These are phyloP conservation scores for Mycena kentingensis DNA, from an alignment of 768 basidiomycete species.

Conservation along the genomic window DNA sequence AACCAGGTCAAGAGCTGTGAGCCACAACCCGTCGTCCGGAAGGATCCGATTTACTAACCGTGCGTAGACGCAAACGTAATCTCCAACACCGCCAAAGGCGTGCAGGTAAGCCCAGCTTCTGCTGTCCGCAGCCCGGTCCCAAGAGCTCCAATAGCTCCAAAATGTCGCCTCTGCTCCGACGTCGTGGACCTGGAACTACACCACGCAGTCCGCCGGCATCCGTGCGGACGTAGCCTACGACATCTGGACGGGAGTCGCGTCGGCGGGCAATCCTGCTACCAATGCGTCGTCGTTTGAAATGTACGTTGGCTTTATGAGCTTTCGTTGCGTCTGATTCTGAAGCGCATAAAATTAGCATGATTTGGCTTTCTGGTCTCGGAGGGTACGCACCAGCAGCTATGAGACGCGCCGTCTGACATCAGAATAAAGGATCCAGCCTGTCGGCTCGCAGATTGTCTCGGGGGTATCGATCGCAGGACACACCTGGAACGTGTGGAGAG, in stretches of 20 bases:
- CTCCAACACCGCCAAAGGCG: conserved; percentile 49
- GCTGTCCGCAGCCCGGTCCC: neutral
- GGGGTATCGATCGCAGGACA: conserved; percentile 47
- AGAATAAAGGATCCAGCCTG: conserved; percentile 50
- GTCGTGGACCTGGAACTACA: conserved; percentile 53
- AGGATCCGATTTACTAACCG: neutral
- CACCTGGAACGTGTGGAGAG: conserved; percentile 59
- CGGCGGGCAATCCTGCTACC: conserved; percentile 48
- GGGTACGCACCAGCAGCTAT: conserved; percentile 38
- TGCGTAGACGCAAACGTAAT: conserved; percentile 51
- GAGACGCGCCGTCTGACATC: neutral
- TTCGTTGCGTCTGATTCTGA: neutral
- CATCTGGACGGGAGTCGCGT: conserved; percentile 51
- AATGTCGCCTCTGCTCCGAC: conserved; percentile 49
- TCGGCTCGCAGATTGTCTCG: conserved; percentile 49
- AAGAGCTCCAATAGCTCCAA: conserved; percentile 35
- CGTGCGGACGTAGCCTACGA: conserved; percentile 62
- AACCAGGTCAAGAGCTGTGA: conserved; percentile 61
- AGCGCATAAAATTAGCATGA: conserved; percentile 44
- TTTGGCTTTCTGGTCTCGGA: conserved; percentile 60
- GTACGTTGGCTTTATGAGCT: conserved; percentile 41
- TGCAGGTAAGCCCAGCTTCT: conserved; percentile 36
- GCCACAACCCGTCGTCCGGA: conserved; percentile 11
- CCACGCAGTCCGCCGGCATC: conserved; percentile 43
- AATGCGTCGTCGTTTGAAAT: conserved; percentile 54